Percentiles rank a stretch among this genome's conserved stretches.
Evolutionary conservation across 768 basidiomycete genomes (phyloP).

Genomic region (Leccinum variicolor): DNA sequence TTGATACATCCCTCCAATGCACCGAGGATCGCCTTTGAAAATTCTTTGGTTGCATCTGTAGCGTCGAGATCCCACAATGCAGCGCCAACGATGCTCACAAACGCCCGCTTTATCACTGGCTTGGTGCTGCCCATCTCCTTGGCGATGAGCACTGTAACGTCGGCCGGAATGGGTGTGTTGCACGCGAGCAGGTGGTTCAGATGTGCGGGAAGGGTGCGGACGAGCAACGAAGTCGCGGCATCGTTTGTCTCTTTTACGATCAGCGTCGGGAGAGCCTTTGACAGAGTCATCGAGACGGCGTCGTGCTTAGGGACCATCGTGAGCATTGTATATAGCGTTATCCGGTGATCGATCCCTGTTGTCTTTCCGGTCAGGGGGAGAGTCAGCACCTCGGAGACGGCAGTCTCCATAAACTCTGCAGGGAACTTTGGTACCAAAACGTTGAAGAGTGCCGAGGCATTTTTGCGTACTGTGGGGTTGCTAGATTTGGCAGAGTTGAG

Average conservation of each 20-base stretch:
- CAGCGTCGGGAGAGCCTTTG: conserved; percentile 39
- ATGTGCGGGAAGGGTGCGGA: conserved; percentile 55
- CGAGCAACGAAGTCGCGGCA: conserved; percentile 50
- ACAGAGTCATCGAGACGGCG: conserved; percentile 43
- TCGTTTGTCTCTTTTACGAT: conserved; percentile 81
- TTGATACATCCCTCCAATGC: conserved; percentile 72
- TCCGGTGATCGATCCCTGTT: conserved; percentile 80
- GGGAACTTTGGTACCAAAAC: conserved; percentile 35
- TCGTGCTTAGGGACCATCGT: conserved; percentile 47
- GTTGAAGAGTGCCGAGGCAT: conserved; percentile 58
- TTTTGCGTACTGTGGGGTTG: conserved; percentile 56
- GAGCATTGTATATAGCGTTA: conserved; percentile 79
- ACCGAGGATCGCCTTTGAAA: conserved; percentile 54
- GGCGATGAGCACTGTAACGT: conserved; percentile 46
- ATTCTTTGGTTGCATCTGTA: conserved; percentile 42
- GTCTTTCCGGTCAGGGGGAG: conserved; percentile 85
- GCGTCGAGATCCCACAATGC: conserved; percentile 47
- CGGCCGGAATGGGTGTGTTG: conserved; percentile 40
- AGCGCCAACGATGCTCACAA: conserved; percentile 61
- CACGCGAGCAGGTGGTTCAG: conserved; percentile 49
- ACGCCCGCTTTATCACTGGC: conserved; percentile 53
- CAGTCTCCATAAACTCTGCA: conserved; percentile 39
- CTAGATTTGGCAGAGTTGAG: conserved; percentile 74
- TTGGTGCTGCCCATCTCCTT: conserved; percentile 76
- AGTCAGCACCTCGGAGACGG: conserved; percentile 64